These are phyloP conservation scores for Colletotrichum liaoningense DNA, from an alignment of 2,329 filamentous ascomycete genomes.

Conservation along the genomic window DNA sequence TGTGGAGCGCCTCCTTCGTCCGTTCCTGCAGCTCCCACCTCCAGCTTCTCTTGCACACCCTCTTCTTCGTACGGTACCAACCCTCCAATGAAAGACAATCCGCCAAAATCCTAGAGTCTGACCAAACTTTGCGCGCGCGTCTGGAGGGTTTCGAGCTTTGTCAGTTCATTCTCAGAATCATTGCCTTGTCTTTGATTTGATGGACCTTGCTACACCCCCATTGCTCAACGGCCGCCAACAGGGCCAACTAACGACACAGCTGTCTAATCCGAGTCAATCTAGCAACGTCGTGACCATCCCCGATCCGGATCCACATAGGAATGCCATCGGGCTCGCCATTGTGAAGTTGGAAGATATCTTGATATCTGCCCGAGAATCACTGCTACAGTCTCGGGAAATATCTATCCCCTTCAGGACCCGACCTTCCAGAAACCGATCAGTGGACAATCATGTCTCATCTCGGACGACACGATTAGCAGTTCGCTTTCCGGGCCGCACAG, in stretches of 20 bases:
- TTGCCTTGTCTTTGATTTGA: neutral
- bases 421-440: constrained; percentile 35
- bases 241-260: constrained; percentile 27
- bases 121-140: neutral
- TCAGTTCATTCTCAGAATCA: no score
- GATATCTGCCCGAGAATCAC: constrained; percentile 59
- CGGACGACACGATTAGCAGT: constrained; percentile 34
- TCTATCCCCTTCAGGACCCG: constrained; percentile 58
- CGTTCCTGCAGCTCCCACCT: neutral
- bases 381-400: constrained; percentile 57
- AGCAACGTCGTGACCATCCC: constrained; percentile 25
- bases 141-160: neutral
- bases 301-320: constrained; percentile 2
- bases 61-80: neutral
- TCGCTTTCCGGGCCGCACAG: constrained; percentile 60
- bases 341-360: constrained; percentile 67
- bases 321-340: constrained; percentile 50
- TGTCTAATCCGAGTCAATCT: neutral
- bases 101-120: neutral
- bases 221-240: constrained; percentile 11
- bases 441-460: neutral
- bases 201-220: constrained; percentile 26
- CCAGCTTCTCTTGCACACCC: neutral
- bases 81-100: neutral
- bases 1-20: neutral